Conservation (phyloP, 2,329 filamentous ascomycete genomes). For the Beauveria scarabaeidicola region DNA sequence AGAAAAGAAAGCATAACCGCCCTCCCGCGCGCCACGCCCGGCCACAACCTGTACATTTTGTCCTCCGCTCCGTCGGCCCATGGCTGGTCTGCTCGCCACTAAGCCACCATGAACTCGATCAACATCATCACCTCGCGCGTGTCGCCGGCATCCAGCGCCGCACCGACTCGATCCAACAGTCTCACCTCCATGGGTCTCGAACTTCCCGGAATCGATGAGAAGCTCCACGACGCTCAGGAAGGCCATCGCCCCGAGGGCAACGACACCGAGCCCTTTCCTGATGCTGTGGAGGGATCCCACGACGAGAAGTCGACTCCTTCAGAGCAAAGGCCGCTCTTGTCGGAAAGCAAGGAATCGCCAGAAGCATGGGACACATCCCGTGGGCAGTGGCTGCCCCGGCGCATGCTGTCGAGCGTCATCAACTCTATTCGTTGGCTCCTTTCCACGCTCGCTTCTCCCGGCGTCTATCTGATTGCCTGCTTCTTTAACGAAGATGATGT, state of each 20-base stretch:
- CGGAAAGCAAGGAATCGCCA: constrained; percentile 29
- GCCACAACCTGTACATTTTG: neutral
- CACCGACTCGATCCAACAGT: constrained; percentile 52
- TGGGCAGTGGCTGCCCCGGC: constrained; percentile 45
- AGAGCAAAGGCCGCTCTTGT: constrained; percentile 61
- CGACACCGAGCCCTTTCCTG: constrained; percentile 26
- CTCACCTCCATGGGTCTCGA: constrained; percentile 44
- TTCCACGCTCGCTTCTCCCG: constrained; percentile 69
- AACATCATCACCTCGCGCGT: constrained; percentile 87
- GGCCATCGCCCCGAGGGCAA: constrained; percentile 26
- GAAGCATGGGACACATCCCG: constrained; percentile 40
- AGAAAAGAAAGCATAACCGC: neutral
- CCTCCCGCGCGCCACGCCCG: neutral
- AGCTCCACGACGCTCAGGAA: constrained; percentile 21
- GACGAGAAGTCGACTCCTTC: constrained; percentile 28
- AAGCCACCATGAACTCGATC: constrained; percentile 82
- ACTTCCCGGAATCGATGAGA: constrained; percentile 34
- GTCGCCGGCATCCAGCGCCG: constrained; percentile 49
- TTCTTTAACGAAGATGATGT: constrained; percentile 73
- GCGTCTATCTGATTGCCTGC: constrained; percentile 71
- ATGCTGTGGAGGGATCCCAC: constrained; percentile 30
- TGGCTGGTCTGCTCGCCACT: constrained; percentile 47
- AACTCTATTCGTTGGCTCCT: constrained; percentile 71
- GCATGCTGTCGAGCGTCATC: constrained; percentile 63
- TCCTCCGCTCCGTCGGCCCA: constrained; percentile 25